Base-by-base conservation (phyloP, 768 basidiomycete species). In the Cystofilobasidium bisporidii region DNA sequence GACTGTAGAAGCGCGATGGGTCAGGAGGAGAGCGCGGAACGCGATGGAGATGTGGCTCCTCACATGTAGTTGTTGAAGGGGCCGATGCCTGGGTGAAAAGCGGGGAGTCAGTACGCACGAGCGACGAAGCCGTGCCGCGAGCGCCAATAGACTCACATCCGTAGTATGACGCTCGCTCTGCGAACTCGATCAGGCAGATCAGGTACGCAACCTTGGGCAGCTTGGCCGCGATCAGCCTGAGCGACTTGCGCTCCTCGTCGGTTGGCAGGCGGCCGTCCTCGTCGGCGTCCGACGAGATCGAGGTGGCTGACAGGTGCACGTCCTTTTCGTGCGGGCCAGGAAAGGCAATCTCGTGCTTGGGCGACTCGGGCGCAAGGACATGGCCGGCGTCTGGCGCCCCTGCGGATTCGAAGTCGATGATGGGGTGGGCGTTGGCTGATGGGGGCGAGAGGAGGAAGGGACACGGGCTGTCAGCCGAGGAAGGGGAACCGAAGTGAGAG, bases 121-220 rank as follows among this genome's bases (percentile, higher is more conserved):
- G 14, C 10, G 15, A 24, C 45, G 22, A 15, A 55, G 45, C n/a
- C n/a, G n/a, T n/a, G n/a, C n/a, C n/a, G n/a, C n/a, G n/a, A n/a
- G n/a, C n/a, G n/a, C n/a, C n/a, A n/a, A n/a, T n/a, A n/a, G n/a
- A n/a, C n/a, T n/a, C n/a, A n/a, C n/a, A n/a, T n/a, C 11, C 48
- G 41, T 24, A 67, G 48, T 41, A 47, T 41, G 65, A 53, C 9
- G 65, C 72, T 36, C 77, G 70, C 70, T 78, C 77, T 14, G 75
- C 74, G 30, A 76, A 70, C 69, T 78, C 77, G 59, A 77, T 71
- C 28, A 78, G 63, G 61, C 76, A 76, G 72, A 78, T 76, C n/a
- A 74, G 72, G n/a, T 75, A 61, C 1, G 70, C 75, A 4, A 70
- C 56, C 72, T 71, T 73, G 5, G 71, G 74, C 69, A 77, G 71